phyloP scores from a whole-genome alignment of 345 rosid genomes.

The Laguncularia racemosa region DNA sequence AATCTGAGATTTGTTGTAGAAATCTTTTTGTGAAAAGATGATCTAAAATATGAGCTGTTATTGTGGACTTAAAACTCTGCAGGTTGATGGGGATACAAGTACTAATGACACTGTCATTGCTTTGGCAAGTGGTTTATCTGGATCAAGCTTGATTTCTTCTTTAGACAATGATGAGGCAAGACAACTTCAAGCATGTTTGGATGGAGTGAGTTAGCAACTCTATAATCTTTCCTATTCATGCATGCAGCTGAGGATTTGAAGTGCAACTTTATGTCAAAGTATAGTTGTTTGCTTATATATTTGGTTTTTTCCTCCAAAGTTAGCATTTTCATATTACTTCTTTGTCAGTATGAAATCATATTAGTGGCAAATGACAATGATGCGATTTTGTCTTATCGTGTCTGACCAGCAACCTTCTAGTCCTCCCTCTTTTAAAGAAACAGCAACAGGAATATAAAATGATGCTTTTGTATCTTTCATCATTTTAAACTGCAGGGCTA shows the following conservation, averaged over 20 bases:
- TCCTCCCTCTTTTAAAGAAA: too few species aligned
- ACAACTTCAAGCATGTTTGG: conserved; percentile 89
- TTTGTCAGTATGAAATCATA: too few species aligned
- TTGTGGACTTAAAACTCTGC: conserved; percentile 10
- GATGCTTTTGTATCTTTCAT: neutral
- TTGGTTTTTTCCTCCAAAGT: too few species aligned
- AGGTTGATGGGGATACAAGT: conserved; percentile 98
- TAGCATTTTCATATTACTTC: too few species aligned
- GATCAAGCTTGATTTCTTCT: conserved; percentile 61
- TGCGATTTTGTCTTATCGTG: too few species aligned
- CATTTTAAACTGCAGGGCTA: neutral
- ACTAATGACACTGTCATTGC: conserved; percentile 90
- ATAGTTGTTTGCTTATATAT: too few species aligned
- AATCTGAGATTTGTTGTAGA: neutral
- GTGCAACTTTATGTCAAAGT: too few species aligned
- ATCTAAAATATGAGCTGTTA: conserved; percentile 6
- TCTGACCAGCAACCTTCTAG: too few species aligned
- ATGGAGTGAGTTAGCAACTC: conserved; percentile 50
- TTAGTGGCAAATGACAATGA: too few species aligned
- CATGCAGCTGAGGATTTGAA: neutral
- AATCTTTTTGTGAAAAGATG: neutral
- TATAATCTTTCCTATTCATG: conserved; percentile 1
- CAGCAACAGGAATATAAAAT: too few species aligned
- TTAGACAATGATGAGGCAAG: conserved; percentile 48
- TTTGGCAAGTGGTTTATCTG: conserved; percentile 84